Percentiles rank a stretch among this genome's conserved stretches.
Conservation (phyloP, 176 grass and related monocot species). For the Otatea glauca region DNA sequence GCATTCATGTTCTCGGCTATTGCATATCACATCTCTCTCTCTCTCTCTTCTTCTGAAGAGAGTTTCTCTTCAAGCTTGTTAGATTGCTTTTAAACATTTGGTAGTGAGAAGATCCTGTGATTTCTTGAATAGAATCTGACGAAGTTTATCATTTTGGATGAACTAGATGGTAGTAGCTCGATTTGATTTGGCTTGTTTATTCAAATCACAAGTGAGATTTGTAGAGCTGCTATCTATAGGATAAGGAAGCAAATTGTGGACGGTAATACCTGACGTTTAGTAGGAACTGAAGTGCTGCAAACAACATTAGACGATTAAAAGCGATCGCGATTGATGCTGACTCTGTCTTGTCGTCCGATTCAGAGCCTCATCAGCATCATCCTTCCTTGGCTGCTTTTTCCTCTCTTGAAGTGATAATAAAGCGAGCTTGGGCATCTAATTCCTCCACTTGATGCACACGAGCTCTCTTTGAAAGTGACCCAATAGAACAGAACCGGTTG, state of each 20-base stretch:
- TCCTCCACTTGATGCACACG: not conserved
- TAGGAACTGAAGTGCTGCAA: not conserved
- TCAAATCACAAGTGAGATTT: not conserved
- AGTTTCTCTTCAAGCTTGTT: not conserved
- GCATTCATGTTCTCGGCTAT: not conserved
- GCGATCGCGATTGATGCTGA: not conserved
- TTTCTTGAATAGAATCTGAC: not conserved
- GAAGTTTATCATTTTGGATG: not conserved
- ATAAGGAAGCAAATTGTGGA: not conserved
- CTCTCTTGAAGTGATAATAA: no score
- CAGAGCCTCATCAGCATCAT: conserved; percentile 4
- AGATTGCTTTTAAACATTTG: not conserved
- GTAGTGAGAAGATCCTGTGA: not conserved
- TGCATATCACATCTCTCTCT: no score
- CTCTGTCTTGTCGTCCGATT: not conserved
- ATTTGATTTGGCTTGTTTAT: not conserved
- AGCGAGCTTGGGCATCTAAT: not conserved
- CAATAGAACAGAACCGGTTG: no score
- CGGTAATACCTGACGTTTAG: not conserved
- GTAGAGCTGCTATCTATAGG: not conserved
- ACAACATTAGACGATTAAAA: not conserved
- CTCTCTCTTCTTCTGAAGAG: no score
- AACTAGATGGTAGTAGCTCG: not conserved
- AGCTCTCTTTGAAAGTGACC: not conserved
- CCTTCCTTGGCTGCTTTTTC: not conserved